A percentile compares a stretch with the other conserved stretches of the same genome.
phyloP scores from a whole-genome alignment of 2,329 filamentous ascomycete species.

The Cordyceps fumosorosea region DNA sequence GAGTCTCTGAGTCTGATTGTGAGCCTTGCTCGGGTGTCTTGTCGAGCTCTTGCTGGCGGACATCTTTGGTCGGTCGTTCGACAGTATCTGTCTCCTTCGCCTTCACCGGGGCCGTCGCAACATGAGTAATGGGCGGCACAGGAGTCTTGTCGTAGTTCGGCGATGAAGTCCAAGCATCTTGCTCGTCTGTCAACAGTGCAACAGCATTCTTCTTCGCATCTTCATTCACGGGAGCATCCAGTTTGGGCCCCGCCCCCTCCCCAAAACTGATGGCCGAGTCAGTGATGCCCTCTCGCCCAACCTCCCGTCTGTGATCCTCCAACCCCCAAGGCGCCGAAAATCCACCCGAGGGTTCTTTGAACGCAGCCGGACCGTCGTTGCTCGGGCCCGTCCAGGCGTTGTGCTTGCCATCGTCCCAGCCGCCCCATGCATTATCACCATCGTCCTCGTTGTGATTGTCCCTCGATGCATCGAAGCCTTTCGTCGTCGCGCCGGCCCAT shows the following conservation, averaged over 20 bases:
- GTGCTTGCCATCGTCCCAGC: slow-evolving; percentile 25
- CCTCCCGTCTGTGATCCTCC: neutral
- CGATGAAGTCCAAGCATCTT: slow-evolving; percentile 1
- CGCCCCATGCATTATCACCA: slow-evolving; percentile 29
- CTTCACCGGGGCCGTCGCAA: neutral
- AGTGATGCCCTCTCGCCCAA: neutral
- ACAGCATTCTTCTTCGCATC: neutral
- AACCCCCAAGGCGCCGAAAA: neutral
- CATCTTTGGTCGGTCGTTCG: too few species aligned
- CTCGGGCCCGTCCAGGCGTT: neutral
- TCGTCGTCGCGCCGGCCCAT: neutral
- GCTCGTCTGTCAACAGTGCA: neutral
- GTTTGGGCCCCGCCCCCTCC: slow-evolving; percentile 8
- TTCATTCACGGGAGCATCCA: neutral
- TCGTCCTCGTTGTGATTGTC: slow-evolving; percentile 19
- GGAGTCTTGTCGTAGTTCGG: neutral
- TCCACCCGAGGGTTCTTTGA: neutral
- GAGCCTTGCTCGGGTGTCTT: neutral
- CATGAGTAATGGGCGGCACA: neutral
- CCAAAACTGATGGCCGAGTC: slow-evolving; percentile 27
- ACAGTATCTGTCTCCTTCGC: too few species aligned
- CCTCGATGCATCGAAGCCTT: neutral
- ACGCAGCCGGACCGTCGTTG: neutral
- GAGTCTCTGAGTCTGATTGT: neutral
- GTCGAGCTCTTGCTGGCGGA: neutral